Conservation (phyloP, 2,329 filamentous ascomycete species). For the Pyricularia grisea region DNA sequence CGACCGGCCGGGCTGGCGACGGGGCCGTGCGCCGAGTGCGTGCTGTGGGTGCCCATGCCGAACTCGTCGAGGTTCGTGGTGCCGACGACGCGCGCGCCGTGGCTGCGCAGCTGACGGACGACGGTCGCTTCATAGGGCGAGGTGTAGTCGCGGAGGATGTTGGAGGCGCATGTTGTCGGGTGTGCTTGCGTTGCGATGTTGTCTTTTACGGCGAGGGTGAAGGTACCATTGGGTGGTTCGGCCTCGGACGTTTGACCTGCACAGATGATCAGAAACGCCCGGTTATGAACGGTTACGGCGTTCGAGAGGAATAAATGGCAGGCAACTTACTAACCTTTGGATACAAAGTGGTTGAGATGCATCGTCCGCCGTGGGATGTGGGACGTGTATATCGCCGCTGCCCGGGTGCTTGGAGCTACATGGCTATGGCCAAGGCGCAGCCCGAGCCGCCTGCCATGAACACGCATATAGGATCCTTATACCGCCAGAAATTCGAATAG, state of each 20-base stretch:
- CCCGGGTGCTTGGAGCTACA: neutral
- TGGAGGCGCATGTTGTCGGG: slow-evolving; percentile 73
- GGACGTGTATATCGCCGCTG: neutral
- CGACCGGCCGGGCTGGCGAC: slow-evolving; percentile 22
- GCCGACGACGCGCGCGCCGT: slow-evolving; percentile 55
- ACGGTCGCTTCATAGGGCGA: slow-evolving; percentile 79
- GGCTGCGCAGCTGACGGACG: slow-evolving; percentile 52
- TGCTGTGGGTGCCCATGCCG: slow-evolving; percentile 27
- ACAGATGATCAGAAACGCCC: neutral
- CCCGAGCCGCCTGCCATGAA: neutral
- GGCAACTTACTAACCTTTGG: neutral
- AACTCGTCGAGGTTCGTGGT: slow-evolving; percentile 83
- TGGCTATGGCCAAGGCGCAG: neutral
- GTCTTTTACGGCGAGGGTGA: slow-evolving; percentile 58
- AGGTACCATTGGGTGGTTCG: slow-evolving; percentile 9
- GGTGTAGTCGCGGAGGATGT: slow-evolving; percentile 55
- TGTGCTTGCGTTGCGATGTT: slow-evolving; percentile 58
- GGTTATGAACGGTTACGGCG: neutral
- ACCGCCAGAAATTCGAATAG: neutral
- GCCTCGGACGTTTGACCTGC: neutral
- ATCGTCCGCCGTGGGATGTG: neutral
- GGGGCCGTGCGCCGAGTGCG: slow-evolving; percentile 17
- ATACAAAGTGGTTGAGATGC: slow-evolving; percentile 3
- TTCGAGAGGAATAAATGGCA: neutral
- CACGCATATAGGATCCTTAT: neutral